These are phyloP conservation scores for Parastagonospora nodorum DNA, from an alignment of 2,329 filamentous ascomycete genomes.

Conservation along the genomic window DNA sequence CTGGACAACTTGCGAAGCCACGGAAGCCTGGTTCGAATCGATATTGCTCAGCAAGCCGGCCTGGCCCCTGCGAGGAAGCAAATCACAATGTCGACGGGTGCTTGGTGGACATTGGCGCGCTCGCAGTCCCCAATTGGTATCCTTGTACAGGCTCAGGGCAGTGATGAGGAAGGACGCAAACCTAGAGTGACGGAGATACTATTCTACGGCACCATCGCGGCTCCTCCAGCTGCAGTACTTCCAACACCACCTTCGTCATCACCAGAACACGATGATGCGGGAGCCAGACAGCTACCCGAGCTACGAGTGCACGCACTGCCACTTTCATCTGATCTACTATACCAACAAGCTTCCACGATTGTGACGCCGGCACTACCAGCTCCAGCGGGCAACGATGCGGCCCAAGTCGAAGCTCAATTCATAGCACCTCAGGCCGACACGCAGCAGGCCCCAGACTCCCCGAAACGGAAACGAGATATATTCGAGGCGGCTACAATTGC, in stretches of 20 bases:
- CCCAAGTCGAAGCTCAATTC: slow-evolving; percentile 37
- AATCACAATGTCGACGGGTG: slow-evolving; percentile 6
- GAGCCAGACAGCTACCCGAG: slow-evolving; percentile 23
- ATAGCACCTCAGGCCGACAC: slow-evolving; percentile 33
- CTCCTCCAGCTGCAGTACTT: slow-evolving; percentile 16
- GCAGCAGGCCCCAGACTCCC: slow-evolving; percentile 24
- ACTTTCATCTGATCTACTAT: slow-evolving; percentile 50
- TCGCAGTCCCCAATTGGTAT: slow-evolving; percentile 49
- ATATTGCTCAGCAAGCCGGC: slow-evolving; percentile 34
- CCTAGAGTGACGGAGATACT: slow-evolving; percentile 50
- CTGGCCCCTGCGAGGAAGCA: not conserved
- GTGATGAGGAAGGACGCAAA: not conserved
- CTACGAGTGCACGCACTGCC: slow-evolving; percentile 48
- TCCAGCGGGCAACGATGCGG: not conserved
- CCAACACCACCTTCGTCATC: slow-evolving; percentile 44
- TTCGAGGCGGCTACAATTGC: slow-evolving; percentile 56
- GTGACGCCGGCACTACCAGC: slow-evolving; percentile 13
- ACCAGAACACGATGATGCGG: slow-evolving; percentile 14
- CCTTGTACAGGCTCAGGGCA: slow-evolving; percentile 37
- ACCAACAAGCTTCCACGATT: slow-evolving; percentile 7
- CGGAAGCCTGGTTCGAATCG: slow-evolving; percentile 49
- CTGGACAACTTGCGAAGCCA: slow-evolving; percentile 39
- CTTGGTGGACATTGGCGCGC: slow-evolving; percentile 46
- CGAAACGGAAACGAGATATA: slow-evolving; percentile 52
- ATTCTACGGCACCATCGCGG: slow-evolving; percentile 49